A percentile compares a stretch with the other conserved stretches of the same genome.
phyloP scores from a whole-genome alignment of 2,329 filamentous ascomycete species.

The Pseudocercospora fijiensis region DNA sequence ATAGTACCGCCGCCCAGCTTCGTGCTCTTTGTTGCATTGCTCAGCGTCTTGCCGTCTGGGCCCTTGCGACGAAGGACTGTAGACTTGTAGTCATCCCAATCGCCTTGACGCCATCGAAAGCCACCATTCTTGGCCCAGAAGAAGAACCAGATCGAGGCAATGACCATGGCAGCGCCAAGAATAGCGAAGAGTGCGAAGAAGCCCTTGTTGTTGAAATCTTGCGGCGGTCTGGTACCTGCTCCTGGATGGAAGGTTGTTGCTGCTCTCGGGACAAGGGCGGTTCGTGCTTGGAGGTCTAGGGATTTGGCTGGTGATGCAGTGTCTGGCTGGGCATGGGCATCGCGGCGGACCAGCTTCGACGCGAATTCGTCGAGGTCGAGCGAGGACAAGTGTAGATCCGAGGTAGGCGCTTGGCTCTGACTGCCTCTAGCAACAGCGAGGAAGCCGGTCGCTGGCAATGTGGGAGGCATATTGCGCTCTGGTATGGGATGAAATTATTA shows the following conservation, averaged over 20 bases:
- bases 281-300: constrained; percentile 19
- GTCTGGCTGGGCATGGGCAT: constrained; percentile 5
- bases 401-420: constrained; percentile 20
- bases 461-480: constrained; percentile 27
- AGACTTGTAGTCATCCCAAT: constrained; percentile 98
- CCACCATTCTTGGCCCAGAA: constrained; percentile 97
- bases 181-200: constrained; percentile 85
- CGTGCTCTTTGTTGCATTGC: constrained; percentile 77
- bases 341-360: constrained; percentile 7
- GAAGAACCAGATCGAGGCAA: constrained; percentile 91
- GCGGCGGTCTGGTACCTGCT: constrained; percentile 40
- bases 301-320: constrained; percentile 17
- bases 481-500: not conserved
- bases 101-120: constrained; percentile 77
- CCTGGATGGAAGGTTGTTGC: constrained; percentile 31
- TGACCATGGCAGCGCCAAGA: constrained; percentile 72
- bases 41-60: constrained; percentile 82
- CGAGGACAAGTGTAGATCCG: constrained; percentile 34
- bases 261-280: constrained; percentile 15
- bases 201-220: constrained; percentile 52
- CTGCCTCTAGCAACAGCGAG: constrained; percentile 24
- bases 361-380: constrained; percentile 32
- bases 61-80: constrained; percentile 87
- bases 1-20: constrained; percentile 80
- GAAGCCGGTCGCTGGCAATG: constrained; percentile 28